Percentiles rank a stretch among this genome's conserved stretches.
Evolutionary conservation across 768 basidiomycete genomes (phyloP).

Genomic region (Xerocomus brunneocitrinus): DNA sequence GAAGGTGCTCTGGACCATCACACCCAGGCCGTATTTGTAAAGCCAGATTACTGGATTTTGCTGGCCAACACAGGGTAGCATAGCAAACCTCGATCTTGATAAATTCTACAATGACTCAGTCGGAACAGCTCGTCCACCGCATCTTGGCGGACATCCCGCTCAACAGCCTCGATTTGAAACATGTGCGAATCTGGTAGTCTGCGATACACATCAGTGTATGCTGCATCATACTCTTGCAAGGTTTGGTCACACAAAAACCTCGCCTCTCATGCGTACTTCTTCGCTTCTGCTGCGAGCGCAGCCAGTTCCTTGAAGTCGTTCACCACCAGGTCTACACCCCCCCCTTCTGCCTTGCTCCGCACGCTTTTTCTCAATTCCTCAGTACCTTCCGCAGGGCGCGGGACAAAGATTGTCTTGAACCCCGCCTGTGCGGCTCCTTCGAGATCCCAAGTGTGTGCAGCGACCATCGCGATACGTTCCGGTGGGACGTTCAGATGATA

Average conservation of each 20-base stretch:
- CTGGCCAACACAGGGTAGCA: no score
- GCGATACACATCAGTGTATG: no score
- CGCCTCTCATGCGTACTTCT: background rate
- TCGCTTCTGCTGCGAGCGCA: slow-evolving; percentile 15
- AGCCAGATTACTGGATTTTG: no score
- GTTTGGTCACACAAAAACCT: background rate
- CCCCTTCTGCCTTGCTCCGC: slow-evolving; percentile 48
- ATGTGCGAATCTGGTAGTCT: no score
- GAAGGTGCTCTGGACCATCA: no score
- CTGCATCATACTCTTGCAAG: no score
- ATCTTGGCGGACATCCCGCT: no score
- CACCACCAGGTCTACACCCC: slow-evolving; percentile 55
- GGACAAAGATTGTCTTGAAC: slow-evolving; percentile 57
- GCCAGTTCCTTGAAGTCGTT: slow-evolving; percentile 50
- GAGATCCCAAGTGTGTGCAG: slow-evolving; percentile 57
- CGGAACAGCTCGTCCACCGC: no score
- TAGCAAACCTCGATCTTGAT: no score
- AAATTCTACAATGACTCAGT: no score
- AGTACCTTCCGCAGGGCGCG: slow-evolving; percentile 44
- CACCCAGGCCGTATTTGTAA: no score
- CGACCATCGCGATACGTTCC: slow-evolving; percentile 56
- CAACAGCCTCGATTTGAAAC: no score
- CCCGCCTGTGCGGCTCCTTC: slow-evolving; percentile 49
- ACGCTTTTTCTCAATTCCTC: slow-evolving; percentile 21
- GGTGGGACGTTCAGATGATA: slow-evolving; percentile 45